Evolutionary conservation across 768 basidiomycete genomes (phyloP).

Genomic region (Calvatia gigantea): DNA sequence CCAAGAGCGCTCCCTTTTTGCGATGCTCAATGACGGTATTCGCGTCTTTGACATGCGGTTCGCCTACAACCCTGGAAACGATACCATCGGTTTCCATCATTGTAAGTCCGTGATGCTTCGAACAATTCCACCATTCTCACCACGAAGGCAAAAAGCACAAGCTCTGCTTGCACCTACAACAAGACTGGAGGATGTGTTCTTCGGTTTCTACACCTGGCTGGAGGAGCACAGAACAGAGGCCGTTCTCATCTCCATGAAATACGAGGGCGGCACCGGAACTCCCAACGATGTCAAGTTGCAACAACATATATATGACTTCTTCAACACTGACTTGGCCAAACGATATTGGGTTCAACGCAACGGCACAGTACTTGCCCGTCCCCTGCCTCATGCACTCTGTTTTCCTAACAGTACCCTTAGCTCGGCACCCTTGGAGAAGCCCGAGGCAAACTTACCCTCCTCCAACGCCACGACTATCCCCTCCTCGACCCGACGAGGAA

Average conservation of each 20-base stretch:
- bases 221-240: constrained; percentile 49
- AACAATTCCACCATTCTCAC: neutral
- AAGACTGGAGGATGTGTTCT: constrained; percentile 45
- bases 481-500: constrained; percentile 33
- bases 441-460: constrained; percentile 47
- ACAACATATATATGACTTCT: constrained; percentile 36
- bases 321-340: constrained; percentile 33
- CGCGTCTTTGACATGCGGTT: constrained; percentile 47
- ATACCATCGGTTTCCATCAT: constrained; percentile 48
- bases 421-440: constrained; percentile 48
- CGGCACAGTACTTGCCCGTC: constrained; percentile 29
- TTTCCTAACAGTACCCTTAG: constrained; percentile 19
- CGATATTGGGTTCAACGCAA: constrained; percentile 46
- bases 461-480: constrained; percentile 44
- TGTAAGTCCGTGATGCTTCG: constrained; percentile 23
- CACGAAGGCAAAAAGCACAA: constrained; percentile 20
- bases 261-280: constrained; percentile 43
- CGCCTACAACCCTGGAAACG: constrained; percentile 48
- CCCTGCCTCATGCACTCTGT: neutral
- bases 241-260: constrained; percentile 46
- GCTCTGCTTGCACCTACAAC: constrained; percentile 44
- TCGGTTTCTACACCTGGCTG: constrained; percentile 49
- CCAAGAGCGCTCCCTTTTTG: constrained; percentile 42
- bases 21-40: constrained; percentile 45
- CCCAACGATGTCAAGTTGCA: constrained; percentile 40